Evolutionary conservation across 768 basidiomycete genomes (phyloP).

Genomic region (Coprinopsis cinerea): DNA sequence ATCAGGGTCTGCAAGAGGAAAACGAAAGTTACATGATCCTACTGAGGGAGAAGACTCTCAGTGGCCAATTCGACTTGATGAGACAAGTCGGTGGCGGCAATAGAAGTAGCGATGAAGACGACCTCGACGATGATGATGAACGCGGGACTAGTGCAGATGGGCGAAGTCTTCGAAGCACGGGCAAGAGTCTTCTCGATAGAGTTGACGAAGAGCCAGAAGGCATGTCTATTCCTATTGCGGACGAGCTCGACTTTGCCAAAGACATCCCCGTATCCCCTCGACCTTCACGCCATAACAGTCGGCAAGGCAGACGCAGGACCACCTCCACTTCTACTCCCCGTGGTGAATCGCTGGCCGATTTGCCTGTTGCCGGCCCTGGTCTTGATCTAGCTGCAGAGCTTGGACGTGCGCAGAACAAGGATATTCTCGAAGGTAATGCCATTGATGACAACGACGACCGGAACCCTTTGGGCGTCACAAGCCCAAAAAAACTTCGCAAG

Average conservation of each 20-base stretch:
- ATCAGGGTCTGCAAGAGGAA: constrained; percentile 86
- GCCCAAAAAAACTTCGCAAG: constrained; percentile 36
- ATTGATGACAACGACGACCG: constrained; percentile 48
- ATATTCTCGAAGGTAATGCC: constrained; percentile 53
- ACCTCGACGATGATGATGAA: constrained; percentile 37
- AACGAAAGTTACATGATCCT: constrained; percentile 97
- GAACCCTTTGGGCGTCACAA: constrained; percentile 36
- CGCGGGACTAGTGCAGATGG: constrained; percentile 41
- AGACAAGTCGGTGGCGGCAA: constrained; percentile 55
- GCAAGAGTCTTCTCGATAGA: constrained; percentile 54
- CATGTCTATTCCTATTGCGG: constrained; percentile 25
- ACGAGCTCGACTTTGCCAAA: constrained; percentile 29
- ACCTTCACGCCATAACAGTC: constrained; percentile 36
- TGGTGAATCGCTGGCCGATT: constrained; percentile 80
- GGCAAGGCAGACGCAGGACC: constrained; percentile 43
- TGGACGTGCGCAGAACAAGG: constrained; percentile 87
- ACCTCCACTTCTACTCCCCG: constrained; percentile 50
- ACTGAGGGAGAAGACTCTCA: constrained; percentile 84
- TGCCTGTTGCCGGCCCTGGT: constrained; percentile 85
- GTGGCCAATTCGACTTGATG: constrained; percentile 77
- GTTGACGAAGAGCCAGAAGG: constrained; percentile 55
- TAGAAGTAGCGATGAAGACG: constrained; percentile 31
- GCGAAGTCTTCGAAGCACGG: constrained; percentile 51
- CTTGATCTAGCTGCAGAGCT: constrained; percentile 89
- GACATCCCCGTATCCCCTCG: constrained; percentile 26